Percentiles rank a stretch among this genome's conserved stretches.
These are phyloP conservation scores for Actinidia chinensis DNA, from an alignment of 179 eudicot species.

Conservation along the genomic window DNA sequence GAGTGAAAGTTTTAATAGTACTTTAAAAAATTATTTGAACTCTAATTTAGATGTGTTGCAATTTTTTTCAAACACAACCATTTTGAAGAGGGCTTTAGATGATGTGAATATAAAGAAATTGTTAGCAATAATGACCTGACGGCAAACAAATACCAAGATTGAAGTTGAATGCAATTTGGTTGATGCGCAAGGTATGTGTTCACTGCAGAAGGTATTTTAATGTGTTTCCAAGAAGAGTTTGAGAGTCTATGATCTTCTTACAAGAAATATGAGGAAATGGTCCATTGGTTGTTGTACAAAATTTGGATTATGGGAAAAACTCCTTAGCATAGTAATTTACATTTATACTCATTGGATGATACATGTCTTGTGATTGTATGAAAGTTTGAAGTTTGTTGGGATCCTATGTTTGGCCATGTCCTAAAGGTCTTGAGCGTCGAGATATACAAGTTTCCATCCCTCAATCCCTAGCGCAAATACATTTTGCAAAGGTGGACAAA, in stretches of 20 bases:
- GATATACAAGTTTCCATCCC: slow-evolving; percentile 29
- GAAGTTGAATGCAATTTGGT: slow-evolving; percentile 27
- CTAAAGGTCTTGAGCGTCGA: slow-evolving; percentile 29
- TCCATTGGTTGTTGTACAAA: slow-evolving; percentile 18
- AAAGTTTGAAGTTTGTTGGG: slow-evolving; percentile 26
- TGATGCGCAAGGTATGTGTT: slow-evolving; percentile 26
- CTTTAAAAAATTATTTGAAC: slow-evolving; percentile 10
- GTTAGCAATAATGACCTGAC: slow-evolving; percentile 22
- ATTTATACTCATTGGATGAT: background rate
- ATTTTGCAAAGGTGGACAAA: slow-evolving; percentile 29
- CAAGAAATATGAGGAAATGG: slow-evolving; percentile 32
- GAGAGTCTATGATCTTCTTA: no score
- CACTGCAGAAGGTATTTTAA: slow-evolving; percentile 26
- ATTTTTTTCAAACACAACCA: slow-evolving; percentile 21
- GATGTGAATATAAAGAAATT: slow-evolving; percentile 24
- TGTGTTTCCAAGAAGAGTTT: slow-evolving; percentile 28
- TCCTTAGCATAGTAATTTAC: background rate
- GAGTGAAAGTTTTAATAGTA: slow-evolving; percentile 15
- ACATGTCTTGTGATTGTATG: slow-evolving; percentile 21
- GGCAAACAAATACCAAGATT: slow-evolving; percentile 17
- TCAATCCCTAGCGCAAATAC: no score
- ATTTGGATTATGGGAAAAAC: slow-evolving; percentile 11
- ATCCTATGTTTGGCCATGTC: slow-evolving; percentile 31
- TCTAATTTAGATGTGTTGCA: slow-evolving; percentile 18
- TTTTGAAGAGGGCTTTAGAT: slow-evolving; percentile 22